Percentiles rank a stretch among this genome's conserved stretches.
phyloP scores from a whole-genome alignment of 805 yeast species.

The Saccharomycopsis synnaedendra region DNA sequence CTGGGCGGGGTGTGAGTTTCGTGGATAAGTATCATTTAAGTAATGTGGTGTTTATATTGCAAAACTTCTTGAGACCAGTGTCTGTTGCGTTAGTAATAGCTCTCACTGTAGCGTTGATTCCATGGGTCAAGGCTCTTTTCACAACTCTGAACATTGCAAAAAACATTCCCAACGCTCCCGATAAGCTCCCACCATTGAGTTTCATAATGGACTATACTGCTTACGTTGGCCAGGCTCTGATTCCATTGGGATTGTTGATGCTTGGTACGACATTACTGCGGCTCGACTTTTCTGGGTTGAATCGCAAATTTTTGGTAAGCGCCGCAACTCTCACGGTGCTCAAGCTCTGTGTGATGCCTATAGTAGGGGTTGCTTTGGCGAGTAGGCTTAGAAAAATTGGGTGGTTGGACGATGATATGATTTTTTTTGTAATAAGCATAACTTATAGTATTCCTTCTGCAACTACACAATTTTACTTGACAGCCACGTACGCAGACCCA shows the following conservation, averaged over 20 bases:
- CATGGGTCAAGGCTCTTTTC: constrained; percentile 70
- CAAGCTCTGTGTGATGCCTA: constrained; percentile 62
- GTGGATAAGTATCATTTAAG: constrained; percentile 21
- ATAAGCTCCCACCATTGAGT: constrained; percentile 69
- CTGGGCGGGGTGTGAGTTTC: constrained; percentile 11
- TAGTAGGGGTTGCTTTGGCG: constrained; percentile 61
- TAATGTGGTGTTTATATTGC: constrained; percentile 25
- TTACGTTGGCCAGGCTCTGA: constrained; percentile 79
- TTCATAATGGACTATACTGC: constrained; percentile 72
- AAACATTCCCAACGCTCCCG: constrained; percentile 73
- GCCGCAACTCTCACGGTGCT: constrained; percentile 43
- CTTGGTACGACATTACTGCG: constrained; percentile 86
- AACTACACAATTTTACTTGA: constrained; percentile 76
- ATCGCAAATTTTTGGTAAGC: constrained; percentile 36
- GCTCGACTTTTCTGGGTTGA: constrained; percentile 45
- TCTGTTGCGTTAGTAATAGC: constrained; percentile 60
- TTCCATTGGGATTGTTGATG: constrained; percentile 74
- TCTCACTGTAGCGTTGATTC: constrained; percentile 67
- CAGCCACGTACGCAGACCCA: constrained; percentile 72
- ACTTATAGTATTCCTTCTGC: constrained; percentile 81
- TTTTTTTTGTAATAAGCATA: constrained; percentile 63
- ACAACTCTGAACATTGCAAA: constrained; percentile 26
- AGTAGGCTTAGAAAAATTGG: constrained; percentile 50
- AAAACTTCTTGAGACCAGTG: constrained; percentile 58
- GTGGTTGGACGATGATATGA: constrained; percentile 48